Conservation (phyloP, 371 early-diverging fungal genomes). For the Smittium mucronatum region DNA sequence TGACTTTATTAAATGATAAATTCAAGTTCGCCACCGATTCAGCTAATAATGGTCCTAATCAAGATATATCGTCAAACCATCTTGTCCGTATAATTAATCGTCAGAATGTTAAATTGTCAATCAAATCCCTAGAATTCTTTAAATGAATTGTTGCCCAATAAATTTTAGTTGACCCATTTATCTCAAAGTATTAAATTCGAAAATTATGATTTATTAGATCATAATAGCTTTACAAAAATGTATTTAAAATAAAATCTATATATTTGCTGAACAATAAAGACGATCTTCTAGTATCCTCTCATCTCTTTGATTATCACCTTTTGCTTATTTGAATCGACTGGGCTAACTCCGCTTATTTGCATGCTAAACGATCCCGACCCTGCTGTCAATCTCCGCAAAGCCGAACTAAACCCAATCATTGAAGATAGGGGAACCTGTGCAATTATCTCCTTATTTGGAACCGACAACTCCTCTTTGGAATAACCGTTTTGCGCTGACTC, state of each 20-base stretch:
- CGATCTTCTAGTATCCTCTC: slow-evolving; percentile 22
- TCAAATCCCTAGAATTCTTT: no score
- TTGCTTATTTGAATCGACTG: slow-evolving; percentile 59
- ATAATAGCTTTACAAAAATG: no score
- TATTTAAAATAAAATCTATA: no score
- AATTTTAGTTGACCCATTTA: not conserved
- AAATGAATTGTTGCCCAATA: no score
- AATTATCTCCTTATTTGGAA: slow-evolving; percentile 21
- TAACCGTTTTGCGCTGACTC: not conserved
- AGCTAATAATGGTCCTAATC: no score
- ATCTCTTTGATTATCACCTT: slow-evolving; percentile 48
- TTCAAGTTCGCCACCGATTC: no score
- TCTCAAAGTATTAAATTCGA: not conserved
- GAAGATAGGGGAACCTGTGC: slow-evolving; percentile 69
- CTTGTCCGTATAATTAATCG: no score
- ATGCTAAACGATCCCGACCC: slow-evolving; percentile 73
- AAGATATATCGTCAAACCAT: no score
- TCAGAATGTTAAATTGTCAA: no score
- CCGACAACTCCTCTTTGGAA: not conserved
- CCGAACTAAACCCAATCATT: slow-evolving; percentile 79
- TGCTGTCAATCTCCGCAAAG: slow-evolving; percentile 70
- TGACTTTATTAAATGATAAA: not conserved
- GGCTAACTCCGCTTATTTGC: slow-evolving; percentile 71
- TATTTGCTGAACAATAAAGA: no score
- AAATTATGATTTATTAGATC: no score